Base-by-base conservation (phyloP, 164 flowering plant genomes). In the Hamamelis virginiana region DNA sequence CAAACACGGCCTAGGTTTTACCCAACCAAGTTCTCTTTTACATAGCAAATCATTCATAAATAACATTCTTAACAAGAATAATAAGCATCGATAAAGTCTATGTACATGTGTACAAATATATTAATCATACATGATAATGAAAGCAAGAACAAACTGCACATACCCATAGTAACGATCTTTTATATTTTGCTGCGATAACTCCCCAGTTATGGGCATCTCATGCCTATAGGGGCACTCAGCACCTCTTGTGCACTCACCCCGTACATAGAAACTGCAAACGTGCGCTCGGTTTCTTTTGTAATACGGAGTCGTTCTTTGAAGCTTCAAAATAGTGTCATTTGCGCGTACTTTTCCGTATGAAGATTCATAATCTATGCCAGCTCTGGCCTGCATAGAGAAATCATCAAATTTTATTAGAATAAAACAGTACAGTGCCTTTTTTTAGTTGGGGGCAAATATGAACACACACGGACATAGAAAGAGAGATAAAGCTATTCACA, bases 131-230 rank as follows among this genome's bases (percentile, higher is more conserved):
- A 38, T 41, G n/a, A 28, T n/a, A n/a, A n/a, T n/a, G n/a, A n/a
- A n/a, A n/a, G n/a, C n/a, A n/a, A n/a, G n/a, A n/a, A n/a, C n/a
- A n/a, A n/a, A n/a, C n/a, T n/a, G n/a, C 13, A 81, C 94, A 67
- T 87, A 94, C 97, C 98, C 98, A 48, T 94, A 94, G 72, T 92
- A 94, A 75, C 97, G 97, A 75, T 94, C 98, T 76, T 92, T 92
- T 3, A 95, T 91, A 68, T 92, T 92, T 50, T 92, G 98, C 69
- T 92, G 96, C 1, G 98, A 89, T 72, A 92, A 79, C 71, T 92
- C 98, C 43, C 98, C 98, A 48, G 89, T 86, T n/a, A 72, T 78
- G 15, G 98, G 98, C 98, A 92, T 92, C 82, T 91, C 96, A 72
- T 91, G 98, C 76, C 98, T 72, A 69, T 91, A 92, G 18, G 98